phyloP scores from a whole-genome alignment of 164 flowering plant genomes.

The Nelumbo lutea region DNA sequence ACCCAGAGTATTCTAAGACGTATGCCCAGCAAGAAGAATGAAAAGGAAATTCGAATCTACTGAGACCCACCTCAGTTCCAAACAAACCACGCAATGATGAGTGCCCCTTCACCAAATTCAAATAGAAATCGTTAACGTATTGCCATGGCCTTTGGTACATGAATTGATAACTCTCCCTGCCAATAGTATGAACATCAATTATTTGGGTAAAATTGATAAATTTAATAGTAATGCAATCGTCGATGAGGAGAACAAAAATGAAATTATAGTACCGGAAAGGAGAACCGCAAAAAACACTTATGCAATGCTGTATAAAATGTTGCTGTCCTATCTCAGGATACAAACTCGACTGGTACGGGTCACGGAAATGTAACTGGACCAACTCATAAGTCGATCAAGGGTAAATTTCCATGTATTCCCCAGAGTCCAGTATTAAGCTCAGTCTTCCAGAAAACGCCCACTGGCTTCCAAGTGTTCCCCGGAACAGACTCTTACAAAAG shows the following conservation, averaged over 20 bases:
- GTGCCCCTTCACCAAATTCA: conserved; percentile 40
- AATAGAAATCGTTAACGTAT: conserved; percentile 59
- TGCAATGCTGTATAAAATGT: too few species aligned
- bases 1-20: too few species aligned
- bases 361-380: too few species aligned
- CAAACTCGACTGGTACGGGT: too few species aligned
- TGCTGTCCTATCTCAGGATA: too few species aligned
- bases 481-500: too few species aligned
- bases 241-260: neutral
- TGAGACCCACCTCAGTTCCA: conserved; percentile 28
- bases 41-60: neutral
- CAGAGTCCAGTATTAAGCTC: too few species aligned
- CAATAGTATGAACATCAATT: neutral
- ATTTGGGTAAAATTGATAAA: neutral
- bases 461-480: too few species aligned
- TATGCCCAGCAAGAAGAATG: too few species aligned
- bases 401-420: too few species aligned
- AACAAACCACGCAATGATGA: conserved; percentile 38
- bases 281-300: neutral
- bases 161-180: conserved; percentile 64
- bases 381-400: too few species aligned
- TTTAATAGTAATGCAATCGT: neutral
- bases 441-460: too few species aligned
- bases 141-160: conserved; percentile 83
- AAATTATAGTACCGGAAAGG: neutral